These are phyloP conservation scores for Mycosphaerelloides madeirae DNA, from an alignment of 2,329 filamentous ascomycete genomes.

Conservation along the genomic window DNA sequence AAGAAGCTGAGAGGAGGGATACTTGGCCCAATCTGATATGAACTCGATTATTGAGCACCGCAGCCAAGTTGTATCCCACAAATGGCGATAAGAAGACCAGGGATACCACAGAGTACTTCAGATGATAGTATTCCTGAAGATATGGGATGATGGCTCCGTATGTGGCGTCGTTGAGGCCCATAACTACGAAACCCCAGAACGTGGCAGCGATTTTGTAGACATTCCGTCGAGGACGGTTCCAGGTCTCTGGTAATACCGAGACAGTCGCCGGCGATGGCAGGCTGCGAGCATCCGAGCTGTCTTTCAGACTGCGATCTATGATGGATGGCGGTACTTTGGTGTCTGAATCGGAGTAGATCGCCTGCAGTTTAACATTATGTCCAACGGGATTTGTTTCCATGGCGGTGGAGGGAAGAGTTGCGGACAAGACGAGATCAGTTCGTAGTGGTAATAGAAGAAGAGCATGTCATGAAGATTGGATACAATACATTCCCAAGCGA, in stretches of 20 bases:
- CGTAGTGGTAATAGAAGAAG: too few relatives aligned
- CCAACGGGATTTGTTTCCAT: too few relatives aligned
- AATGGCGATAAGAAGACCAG: conserved; percentile 64
- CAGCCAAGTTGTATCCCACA: conserved; percentile 59
- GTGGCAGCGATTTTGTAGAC: conserved; percentile 55
- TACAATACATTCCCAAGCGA: too few relatives aligned
- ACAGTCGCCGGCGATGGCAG: conserved; percentile 46
- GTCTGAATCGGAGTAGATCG: too few relatives aligned
- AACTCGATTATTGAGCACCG: conserved; percentile 60
- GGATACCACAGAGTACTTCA: conserved; percentile 60
- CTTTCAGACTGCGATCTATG: too few relatives aligned
- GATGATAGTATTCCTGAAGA: conserved; percentile 58
- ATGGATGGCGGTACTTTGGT: too few relatives aligned
- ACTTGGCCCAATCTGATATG: conserved; percentile 61
- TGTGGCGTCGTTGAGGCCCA: conserved; percentile 62
- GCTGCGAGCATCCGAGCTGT: too few relatives aligned
- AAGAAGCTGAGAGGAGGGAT: too few relatives aligned
- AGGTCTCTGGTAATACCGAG: conserved; percentile 47
- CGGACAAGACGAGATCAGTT: too few relatives aligned
- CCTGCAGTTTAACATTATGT: too few relatives aligned
- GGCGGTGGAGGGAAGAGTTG: too few relatives aligned
- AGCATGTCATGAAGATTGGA: too few relatives aligned
- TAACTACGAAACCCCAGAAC: conserved; percentile 59
- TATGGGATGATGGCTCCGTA: conserved; percentile 47
- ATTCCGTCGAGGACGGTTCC: conserved; percentile 61